phyloP scores from a whole-genome alignment of 164 flowering plant species.

The Annona cherimola region DNA sequence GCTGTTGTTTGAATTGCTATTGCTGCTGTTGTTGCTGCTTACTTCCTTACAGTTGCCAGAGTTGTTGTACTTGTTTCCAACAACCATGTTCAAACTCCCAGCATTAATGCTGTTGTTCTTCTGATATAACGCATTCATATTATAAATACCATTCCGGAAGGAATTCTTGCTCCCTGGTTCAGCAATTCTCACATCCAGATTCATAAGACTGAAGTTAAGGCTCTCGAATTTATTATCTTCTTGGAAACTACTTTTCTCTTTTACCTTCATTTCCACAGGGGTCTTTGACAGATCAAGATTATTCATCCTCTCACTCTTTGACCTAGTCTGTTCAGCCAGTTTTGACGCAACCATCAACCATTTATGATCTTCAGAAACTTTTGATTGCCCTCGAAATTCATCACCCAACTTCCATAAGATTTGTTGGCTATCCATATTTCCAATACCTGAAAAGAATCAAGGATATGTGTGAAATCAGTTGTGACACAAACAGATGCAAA shows the following conservation, averaged over 20 bases:
- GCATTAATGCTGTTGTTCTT: slow-evolving; percentile 25
- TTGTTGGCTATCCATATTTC: slow-evolving; percentile 59
- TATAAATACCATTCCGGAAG: slow-evolving; percentile 32
- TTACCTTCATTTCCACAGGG: slow-evolving; percentile 41
- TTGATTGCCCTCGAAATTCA: slow-evolving; percentile 82
- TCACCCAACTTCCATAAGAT: slow-evolving; percentile 92
- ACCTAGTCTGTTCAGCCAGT: slow-evolving; percentile 82
- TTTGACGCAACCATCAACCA: slow-evolving; percentile 81
- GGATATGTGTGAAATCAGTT: neutral
- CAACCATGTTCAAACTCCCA: slow-evolving; percentile 32
- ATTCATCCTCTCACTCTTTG: slow-evolving; percentile 72
- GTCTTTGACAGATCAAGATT: slow-evolving; percentile 77
- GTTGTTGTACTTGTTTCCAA: slow-evolving; percentile 39
- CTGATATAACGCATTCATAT: slow-evolving; percentile 39
- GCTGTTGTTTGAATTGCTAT: slow-evolving; percentile 24
- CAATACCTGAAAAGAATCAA: neutral
- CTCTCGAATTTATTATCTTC: slow-evolving; percentile 76
- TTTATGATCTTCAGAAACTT: slow-evolving; percentile 72
- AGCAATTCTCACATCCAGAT: slow-evolving; percentile 47
- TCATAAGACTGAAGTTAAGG: slow-evolving; percentile 61
- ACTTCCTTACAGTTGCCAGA: slow-evolving; percentile 27
- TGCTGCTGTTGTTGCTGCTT: slow-evolving; percentile 21
- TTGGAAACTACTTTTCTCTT: slow-evolving; percentile 53
- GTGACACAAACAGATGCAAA: neutral
- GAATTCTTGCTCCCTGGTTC: slow-evolving; percentile 39